Conservation (phyloP, 225 moss, liverwort and hornwort species). For the Straminergon stramineum region DNA sequence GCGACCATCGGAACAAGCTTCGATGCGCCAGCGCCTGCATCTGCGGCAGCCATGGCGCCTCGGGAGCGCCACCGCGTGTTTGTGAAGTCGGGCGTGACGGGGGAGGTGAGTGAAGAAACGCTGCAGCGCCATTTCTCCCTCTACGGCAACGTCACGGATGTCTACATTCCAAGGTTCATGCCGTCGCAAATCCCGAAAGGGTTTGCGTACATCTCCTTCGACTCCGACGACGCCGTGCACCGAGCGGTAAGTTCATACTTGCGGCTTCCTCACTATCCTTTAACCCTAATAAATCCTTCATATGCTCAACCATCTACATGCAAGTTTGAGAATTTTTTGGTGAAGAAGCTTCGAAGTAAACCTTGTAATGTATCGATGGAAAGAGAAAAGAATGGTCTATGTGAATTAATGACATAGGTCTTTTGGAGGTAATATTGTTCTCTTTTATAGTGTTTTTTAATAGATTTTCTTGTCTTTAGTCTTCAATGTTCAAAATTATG, state of each 20-base stretch:
- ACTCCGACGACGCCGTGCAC: conserved; percentile 60
- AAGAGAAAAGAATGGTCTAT: no score
- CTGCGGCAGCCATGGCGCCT: not conserved
- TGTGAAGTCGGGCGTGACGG: conserved; percentile 73
- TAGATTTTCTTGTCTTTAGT: not conserved
- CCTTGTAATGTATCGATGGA: not conserved
- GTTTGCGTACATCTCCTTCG: conserved; percentile 72
- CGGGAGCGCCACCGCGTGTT: conserved; percentile 72
- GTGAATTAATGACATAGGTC: not conserved
- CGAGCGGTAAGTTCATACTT: conserved; percentile 18
- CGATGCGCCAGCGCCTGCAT: not conserved
- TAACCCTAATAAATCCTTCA: not conserved
- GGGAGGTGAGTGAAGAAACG: conserved; percentile 48
- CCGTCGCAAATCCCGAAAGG: conserved; percentile 64
- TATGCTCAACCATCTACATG: not conserved
- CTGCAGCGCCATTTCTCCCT: conserved; percentile 54
- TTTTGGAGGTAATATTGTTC: not conserved
- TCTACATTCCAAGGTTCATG: conserved; percentile 64
- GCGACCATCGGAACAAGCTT: not conserved
- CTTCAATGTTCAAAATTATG: not conserved
- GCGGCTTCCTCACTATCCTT: not conserved
- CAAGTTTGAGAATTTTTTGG: not conserved
- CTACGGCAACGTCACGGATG: conserved; percentile 64
- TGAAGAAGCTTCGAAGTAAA: not conserved
- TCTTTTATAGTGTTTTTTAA: not conserved